Conservation (phyloP, 768 basidiomycete species). For the Suillus placidus region DNA sequence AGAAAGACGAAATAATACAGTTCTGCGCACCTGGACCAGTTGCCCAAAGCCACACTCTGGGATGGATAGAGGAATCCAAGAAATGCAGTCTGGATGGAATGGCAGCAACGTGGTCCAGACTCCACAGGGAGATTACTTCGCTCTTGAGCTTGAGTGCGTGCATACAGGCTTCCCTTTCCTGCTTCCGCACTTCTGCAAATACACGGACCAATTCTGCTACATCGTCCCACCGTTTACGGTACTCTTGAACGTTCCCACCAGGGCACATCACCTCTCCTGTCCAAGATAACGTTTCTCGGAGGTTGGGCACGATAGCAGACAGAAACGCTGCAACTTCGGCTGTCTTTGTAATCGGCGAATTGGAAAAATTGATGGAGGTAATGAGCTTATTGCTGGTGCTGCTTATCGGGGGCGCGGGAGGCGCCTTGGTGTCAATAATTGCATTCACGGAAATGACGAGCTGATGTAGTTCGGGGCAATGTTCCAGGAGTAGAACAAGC, state of each 20-base stretch:
- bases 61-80: not conserved
- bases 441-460: slow-evolving; percentile 21
- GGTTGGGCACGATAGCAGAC: slow-evolving; percentile 32
- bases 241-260: not conserved
- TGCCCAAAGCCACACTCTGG: not conserved
- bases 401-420: slow-evolving; percentile 1
- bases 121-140: not conserved
- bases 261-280: slow-evolving; percentile 9
- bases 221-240: not conserved
- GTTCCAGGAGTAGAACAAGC: slow-evolving; percentile 2
- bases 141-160: not conserved
- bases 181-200: slow-evolving; percentile 5
- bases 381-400: slow-evolving; percentile 19
- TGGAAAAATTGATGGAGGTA: slow-evolving; percentile 30
- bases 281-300: slow-evolving; percentile 33
- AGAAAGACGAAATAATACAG: not conserved
- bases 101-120: not conserved
- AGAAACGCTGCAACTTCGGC: slow-evolving; percentile 30
- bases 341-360: slow-evolving; percentile 32
- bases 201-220: slow-evolving; percentile 2
- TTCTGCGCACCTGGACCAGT: not conserved
- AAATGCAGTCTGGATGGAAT: not conserved
- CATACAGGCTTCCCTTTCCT: slow-evolving; percentile 4
- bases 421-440: slow-evolving; percentile 31
- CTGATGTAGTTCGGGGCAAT: slow-evolving; percentile 4